Evolutionary conservation across 208 protist genomes (phyloP).

Genomic region (Angomonas deanei): DNA sequence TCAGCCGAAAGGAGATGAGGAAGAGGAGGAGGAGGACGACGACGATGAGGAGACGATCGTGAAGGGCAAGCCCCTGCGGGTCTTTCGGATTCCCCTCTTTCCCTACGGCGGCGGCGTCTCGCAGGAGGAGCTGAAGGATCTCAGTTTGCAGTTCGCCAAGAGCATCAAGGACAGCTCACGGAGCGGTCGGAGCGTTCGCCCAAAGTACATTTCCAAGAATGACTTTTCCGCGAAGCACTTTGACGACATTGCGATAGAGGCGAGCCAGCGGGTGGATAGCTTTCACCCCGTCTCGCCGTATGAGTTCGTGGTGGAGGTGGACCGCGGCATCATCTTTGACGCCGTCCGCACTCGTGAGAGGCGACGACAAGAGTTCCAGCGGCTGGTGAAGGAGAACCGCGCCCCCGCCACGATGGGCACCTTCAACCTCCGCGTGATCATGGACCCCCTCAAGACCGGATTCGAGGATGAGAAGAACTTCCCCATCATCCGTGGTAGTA

Average conservation of each 20-base stretch:
- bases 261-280: slow-evolving; percentile 16
- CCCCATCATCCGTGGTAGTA: slow-evolving; percentile 78
- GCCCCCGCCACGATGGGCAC: slow-evolving; percentile 79
- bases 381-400: slow-evolving; percentile 55
- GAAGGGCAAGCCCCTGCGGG: slow-evolving; percentile 8
- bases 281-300: slow-evolving; percentile 70
- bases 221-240: slow-evolving; percentile 33
- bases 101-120: slow-evolving; percentile 85
- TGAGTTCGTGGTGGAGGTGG: slow-evolving; percentile 86
- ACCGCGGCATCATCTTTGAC: slow-evolving; percentile 69
- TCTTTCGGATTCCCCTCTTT: slow-evolving; percentile 76
- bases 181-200: slow-evolving; percentile 15
- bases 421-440: slow-evolving; percentile 89
- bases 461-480: slow-evolving; percentile 93
- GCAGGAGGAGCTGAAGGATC: slow-evolving; percentile 39
- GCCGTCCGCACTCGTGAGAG: slow-evolving; percentile 62
- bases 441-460: slow-evolving; percentile 89
- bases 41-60: slow-evolving; percentile 6
- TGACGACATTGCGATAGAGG: slow-evolving; percentile 30
- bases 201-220: slow-evolving; percentile 35
- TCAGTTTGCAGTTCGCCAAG: slow-evolving; percentile 46
- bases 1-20: slow-evolving; percentile 13
- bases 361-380: slow-evolving; percentile 56
- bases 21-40: slow-evolving; percentile 30
- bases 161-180: slow-evolving; percentile 24